Conservation (phyloP, 495 filamentous ascomycete genomes). For the Gamarada debralockiae region DNA sequence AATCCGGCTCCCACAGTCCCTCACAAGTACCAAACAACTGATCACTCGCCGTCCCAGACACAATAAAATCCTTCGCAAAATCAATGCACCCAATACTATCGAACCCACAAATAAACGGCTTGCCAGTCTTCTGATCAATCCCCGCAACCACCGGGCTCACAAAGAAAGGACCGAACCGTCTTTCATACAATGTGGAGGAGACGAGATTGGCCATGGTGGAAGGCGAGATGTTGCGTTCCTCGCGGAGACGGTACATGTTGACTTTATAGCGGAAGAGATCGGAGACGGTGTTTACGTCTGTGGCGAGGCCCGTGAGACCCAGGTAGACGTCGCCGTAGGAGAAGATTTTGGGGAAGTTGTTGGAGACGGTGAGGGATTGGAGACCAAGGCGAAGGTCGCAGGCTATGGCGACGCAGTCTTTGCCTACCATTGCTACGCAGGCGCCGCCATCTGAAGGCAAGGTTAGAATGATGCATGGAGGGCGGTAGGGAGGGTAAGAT, state of each 20-base stretch:
- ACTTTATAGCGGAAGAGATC: constrained; percentile 99
- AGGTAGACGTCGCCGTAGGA: constrained; percentile 93
- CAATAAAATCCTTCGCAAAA: constrained; percentile 99
- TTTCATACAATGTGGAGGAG: constrained; percentile 84
- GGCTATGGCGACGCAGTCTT: constrained; percentile 98
- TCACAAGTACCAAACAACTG: constrained; percentile 99
- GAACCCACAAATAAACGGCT: constrained; percentile 98
- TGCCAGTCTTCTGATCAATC: constrained; percentile 83
- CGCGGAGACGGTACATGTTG: constrained; percentile 98
- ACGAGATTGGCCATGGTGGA: constrained; percentile 96
- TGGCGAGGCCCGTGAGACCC: constrained; percentile 94
- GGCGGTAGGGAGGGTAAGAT: constrained; percentile 1
- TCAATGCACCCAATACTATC: constrained; percentile 99
- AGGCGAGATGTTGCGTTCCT: constrained; percentile 93
- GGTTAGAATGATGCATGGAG: constrained; percentile 9
- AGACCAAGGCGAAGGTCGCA: constrained; percentile 97
- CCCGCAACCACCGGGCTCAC: constrained; percentile 92
- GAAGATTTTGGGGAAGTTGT: constrained; percentile 99
- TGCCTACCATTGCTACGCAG: constrained; percentile 97
- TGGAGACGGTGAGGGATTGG: constrained; percentile 93
- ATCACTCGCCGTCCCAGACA: constrained; percentile 90
- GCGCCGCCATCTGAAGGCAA: constrained; percentile 76
- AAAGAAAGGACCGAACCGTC: constrained; percentile 93
- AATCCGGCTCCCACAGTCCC: constrained; percentile 93
- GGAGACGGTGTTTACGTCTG: constrained; percentile 89